Conservation (phyloP, 352 stramenopile species). For the Globisporangium ultimum region DNA sequence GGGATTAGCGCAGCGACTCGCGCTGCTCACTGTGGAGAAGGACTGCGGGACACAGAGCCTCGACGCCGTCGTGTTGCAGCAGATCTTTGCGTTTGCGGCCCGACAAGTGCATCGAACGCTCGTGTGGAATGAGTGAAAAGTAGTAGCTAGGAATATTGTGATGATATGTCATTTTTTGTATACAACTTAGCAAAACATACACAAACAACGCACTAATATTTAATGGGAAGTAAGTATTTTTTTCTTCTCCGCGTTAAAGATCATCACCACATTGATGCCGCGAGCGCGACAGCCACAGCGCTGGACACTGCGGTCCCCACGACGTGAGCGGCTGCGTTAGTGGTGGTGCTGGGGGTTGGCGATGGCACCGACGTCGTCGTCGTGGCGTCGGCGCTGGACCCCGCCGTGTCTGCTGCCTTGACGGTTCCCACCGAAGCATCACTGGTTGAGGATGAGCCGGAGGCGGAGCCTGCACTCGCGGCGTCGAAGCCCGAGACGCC, state of each 20-base stretch:
- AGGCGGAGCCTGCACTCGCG: neutral
- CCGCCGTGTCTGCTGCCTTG: conserved; percentile 6
- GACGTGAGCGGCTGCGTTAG: neutral
- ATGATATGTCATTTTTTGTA: neutral
- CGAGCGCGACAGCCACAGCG: neutral
- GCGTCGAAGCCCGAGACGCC: conserved; percentile 14
- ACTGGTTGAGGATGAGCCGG: neutral
- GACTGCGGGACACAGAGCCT: conserved; percentile 7
- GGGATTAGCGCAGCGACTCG: conserved; percentile 13
- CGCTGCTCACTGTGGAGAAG: conserved; percentile 22
- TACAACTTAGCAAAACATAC: neutral
- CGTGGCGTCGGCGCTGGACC: neutral
- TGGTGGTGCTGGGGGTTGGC: neutral
- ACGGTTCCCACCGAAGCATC: conserved; percentile 8
- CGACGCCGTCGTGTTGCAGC: conserved; percentile 25
- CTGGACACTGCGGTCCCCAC: neutral
- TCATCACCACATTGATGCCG: neutral
- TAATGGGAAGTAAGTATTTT: no score
- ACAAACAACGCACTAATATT: no score
- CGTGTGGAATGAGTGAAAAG: conserved; percentile 28
- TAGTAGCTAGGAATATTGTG: neutral
- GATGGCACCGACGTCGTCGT: neutral
- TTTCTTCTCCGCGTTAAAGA: no score
- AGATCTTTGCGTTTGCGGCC: conserved; percentile 28
- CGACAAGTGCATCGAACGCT: conserved; percentile 21